Base-by-base conservation (phyloP, 164 flowering plant genomes). In the Stephania cephalantha region DNA sequence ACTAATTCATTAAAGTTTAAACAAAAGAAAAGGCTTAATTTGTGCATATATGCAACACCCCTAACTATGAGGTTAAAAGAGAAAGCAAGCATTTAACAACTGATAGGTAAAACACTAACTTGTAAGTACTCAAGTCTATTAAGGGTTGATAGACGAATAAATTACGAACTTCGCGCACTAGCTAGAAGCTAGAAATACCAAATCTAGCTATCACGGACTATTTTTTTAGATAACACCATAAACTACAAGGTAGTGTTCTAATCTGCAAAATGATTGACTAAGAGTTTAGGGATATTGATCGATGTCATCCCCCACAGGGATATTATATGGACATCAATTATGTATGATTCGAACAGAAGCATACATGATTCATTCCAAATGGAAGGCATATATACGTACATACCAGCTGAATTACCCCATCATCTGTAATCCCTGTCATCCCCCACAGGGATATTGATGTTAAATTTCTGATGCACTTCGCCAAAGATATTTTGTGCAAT, bases 391-490 rank as follows among this genome's bases (percentile, higher is more conserved):
- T 25, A 25, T 25, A 25, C 88, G 55, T 90, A 96, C 88, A 63
- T 90, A 96, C 99, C 97, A 96, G 84, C 73, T 87, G 93, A 77
- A 85, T 81, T 65, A 92, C 97, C 58, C 99, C 99, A 63, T 74
- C 79, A 75, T 96, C 99, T 6, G 98, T 92, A 77, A 96, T 88
- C 68, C 91, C 95, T 9, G 92, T 83, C 86, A 89, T 85, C 9
- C 98, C 98, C 98, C 99, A 96, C 17, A 96, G 76, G 45, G 98
- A 92, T 76, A 96, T 82, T 58, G 93, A 92, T 30, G 92, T 88
- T 73, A 96, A 84, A 79, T 90, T 96, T 84, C 86, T 58, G 79
- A 92, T 63, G 79, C 99, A 96, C 73, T 88, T 92, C 5, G 97
- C 95, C 75, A 77, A 67, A 2, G 97, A 91, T 73, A 94, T 82